A percentile compares a stretch with the other conserved stretches of the same genome.
Conservation (phyloP, 495 filamentous ascomycete genomes). For the Penicillium ucsense region DNA sequence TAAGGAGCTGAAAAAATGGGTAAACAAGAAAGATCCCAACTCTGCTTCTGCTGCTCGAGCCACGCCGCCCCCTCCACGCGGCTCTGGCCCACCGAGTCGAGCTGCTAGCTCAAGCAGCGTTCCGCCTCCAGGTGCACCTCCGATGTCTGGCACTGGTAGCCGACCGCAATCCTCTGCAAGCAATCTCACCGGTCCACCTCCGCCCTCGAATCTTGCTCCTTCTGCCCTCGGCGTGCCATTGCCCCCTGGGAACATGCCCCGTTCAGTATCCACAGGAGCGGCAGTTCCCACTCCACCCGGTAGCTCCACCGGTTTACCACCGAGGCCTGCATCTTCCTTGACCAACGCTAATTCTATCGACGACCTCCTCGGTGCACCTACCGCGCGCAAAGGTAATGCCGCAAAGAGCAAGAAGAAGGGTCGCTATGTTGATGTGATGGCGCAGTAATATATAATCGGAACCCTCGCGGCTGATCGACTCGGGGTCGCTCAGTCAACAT, state of each 20-base stretch:
- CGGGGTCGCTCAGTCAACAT: too few relatives aligned
- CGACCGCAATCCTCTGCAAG: slow-evolving; percentile 33
- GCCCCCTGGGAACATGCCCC: slow-evolving; percentile 16
- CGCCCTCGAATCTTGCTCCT: slow-evolving; percentile 32
- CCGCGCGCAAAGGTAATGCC: slow-evolving; percentile 53
- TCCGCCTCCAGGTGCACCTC: slow-evolving; percentile 25
- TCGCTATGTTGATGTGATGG: slow-evolving; percentile 92
- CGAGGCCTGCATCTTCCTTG: slow-evolving; percentile 54
- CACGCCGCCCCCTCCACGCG: slow-evolving; percentile 43
- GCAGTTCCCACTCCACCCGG: slow-evolving; percentile 24
- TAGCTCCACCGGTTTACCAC: slow-evolving; percentile 21
- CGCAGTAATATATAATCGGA: slow-evolving; percentile 21
- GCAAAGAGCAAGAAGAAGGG: slow-evolving; percentile 71
- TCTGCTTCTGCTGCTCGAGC: slow-evolving; percentile 38
- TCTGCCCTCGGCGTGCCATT: slow-evolving; percentile 25
- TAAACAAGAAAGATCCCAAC: slow-evolving; percentile 79
- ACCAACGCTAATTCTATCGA: slow-evolving; percentile 79
- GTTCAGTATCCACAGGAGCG: slow-evolving; percentile 30
- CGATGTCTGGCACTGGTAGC: slow-evolving; percentile 23
- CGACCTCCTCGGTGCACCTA: slow-evolving; percentile 65
- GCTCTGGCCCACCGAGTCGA: slow-evolving; percentile 33
- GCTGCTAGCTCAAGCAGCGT: slow-evolving; percentile 28
- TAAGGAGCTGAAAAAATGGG: slow-evolving; percentile 88
- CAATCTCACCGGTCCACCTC: slow-evolving; percentile 17
- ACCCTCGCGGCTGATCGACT: background rate